Conservation (phyloP, 2,329 filamentous ascomycete genomes). For the Leptographium flavum region DNA sequence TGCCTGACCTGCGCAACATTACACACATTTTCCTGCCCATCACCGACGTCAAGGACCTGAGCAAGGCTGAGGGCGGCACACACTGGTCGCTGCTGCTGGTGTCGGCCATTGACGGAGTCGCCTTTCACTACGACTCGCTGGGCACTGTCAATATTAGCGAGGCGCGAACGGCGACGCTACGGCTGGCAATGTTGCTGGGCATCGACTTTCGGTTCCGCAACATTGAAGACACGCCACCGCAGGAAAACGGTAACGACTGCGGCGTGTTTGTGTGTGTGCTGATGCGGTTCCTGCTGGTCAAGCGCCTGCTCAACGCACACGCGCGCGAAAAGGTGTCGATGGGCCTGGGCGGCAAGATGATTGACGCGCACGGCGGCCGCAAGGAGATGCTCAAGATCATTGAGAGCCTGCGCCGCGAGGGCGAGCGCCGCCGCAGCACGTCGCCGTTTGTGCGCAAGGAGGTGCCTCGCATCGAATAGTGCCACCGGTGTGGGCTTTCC, state of each 20-base stretch:
- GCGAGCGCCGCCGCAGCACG: conserved; percentile 52
- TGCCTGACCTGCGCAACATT: conserved; percentile 66
- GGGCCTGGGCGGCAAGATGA: conserved; percentile 74
- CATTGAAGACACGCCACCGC: conserved; percentile 73
- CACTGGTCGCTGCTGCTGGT: conserved; percentile 94
- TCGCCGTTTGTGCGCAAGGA: conserved; percentile 19
- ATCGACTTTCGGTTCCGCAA: conserved; percentile 61
- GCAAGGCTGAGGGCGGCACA: conserved; percentile 71
- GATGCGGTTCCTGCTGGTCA: conserved; percentile 87
- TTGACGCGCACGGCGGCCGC: conserved; percentile 65
- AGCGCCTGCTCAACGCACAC: conserved; percentile 65
- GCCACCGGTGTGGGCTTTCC: not conserved
- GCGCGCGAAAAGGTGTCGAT: conserved; percentile 81
- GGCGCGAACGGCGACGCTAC: conserved; percentile 53
- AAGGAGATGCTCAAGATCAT: conserved; percentile 90
- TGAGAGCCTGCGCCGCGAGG: conserved; percentile 74
- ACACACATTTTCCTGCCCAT: conserved; percentile 94
- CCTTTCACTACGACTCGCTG: conserved; percentile 93
- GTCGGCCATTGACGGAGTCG: conserved; percentile 72
- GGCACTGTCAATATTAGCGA: conserved; percentile 61
- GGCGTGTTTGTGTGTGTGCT: conserved; percentile 91
- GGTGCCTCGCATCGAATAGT: conserved; percentile 29
- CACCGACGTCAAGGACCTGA: conserved; percentile 70
- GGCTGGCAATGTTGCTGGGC: conserved; percentile 54
- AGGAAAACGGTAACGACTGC: conserved; percentile 86